Conservation (phyloP, 2,329 filamentous ascomycete genomes). For the Diaporthe citrichinensis region DNA sequence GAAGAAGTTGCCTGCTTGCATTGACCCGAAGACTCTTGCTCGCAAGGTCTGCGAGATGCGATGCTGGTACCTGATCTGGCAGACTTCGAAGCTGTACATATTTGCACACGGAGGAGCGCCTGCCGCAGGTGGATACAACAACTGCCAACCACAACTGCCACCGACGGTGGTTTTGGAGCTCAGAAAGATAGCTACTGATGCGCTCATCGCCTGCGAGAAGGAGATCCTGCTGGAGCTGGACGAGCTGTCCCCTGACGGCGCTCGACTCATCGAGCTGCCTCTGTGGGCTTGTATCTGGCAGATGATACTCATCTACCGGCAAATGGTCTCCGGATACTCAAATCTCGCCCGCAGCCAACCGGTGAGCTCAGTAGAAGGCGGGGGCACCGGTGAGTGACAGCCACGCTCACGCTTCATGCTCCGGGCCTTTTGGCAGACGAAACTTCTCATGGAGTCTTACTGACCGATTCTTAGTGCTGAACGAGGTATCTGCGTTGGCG, state of each 20-base stretch:
- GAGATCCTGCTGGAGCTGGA: slow-evolving; percentile 32
- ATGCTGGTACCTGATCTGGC: slow-evolving; percentile 39
- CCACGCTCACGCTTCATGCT: neutral
- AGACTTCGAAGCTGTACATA: slow-evolving; percentile 6
- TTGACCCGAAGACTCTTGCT: neutral
- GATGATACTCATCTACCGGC: slow-evolving; percentile 38
- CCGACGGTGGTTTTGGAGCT: slow-evolving; percentile 18
- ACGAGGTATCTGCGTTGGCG: neutral
- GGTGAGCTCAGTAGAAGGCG: neutral
- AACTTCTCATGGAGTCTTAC: neutral
- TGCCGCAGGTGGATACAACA: too few species aligned
- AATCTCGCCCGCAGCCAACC: neutral
- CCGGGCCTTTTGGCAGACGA: neutral
- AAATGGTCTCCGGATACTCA: slow-evolving; percentile 40
- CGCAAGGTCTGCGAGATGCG: slow-evolving; percentile 30
- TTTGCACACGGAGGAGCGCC: neutral
- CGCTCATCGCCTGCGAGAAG: slow-evolving; percentile 25
- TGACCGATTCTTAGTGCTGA: neutral
- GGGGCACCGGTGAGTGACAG: neutral
- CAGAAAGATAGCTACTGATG: slow-evolving; percentile 8
- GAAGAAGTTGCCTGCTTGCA: neutral
- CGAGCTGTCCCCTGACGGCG: neutral
- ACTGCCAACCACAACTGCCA: neutral
- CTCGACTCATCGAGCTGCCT: neutral
- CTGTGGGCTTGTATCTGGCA: slow-evolving; percentile 40